Conservation (phyloP, 148 eudicot genomes). For the Beta vulgaris region DNA sequence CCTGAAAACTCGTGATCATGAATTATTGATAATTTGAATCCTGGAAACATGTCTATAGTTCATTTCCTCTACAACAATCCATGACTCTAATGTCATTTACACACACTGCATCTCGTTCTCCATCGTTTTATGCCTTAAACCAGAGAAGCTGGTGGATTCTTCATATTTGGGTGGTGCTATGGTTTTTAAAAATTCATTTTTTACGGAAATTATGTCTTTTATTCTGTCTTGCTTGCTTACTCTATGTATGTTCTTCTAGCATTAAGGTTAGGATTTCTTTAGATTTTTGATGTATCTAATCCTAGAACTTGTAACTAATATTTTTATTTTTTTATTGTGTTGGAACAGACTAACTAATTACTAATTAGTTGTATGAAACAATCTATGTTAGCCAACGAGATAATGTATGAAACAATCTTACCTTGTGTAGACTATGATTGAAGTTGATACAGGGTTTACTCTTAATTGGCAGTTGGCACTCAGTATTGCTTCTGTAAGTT, state of each 20-base stretch:
- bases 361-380: no score
- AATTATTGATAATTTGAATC: neutral
- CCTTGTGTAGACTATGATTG: no score
- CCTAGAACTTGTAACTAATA: no score
- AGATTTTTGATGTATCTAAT: no score
- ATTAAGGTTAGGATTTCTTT: no score
- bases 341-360: no score
- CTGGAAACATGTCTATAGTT: neutral
- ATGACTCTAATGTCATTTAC: neutral
- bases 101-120: neutral
- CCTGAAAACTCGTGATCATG: neutral
- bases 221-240: neutral
- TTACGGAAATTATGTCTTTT: neutral
- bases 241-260: conserved; percentile 33
- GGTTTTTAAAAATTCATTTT: neutral
- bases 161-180: neutral
- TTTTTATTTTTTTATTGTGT: no score
- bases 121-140: neutral
- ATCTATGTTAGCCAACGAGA: no score
- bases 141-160: neutral
- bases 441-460: neutral
- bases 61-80: neutral
- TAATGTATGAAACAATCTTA: no score
- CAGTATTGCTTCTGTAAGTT: neutral
- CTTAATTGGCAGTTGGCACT: neutral